Evolutionary conservation across 2,329 filamentous ascomycete species (phyloP), one percentile per base, ranked within the genome.

Genomic region (Arthrobotrys sinensis): DNA sequence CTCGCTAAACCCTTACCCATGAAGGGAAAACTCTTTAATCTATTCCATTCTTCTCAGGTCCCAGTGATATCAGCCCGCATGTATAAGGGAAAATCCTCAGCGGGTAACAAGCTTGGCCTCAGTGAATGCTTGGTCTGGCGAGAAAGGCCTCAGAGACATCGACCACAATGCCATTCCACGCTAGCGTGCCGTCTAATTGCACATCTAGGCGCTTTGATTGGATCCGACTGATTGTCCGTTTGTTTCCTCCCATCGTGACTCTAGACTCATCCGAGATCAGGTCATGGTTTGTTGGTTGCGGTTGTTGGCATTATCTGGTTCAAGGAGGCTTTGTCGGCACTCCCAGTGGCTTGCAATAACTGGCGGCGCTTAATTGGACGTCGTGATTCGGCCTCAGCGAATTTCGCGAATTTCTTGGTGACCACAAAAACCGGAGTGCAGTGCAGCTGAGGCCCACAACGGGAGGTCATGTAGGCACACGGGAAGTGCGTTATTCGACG

Each of bases 51-150:
- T 68, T 67, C 63, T 52, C 70, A 57, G 55, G 55, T 60, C 55
- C 55, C 55, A 75, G 70, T 68, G 70, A 75, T 75, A 75, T 75
- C 70, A 75, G 60, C 63, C 63, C 52, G 52, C 70, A 57, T 48
- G 52, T 62, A 60, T 68, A 55, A 46, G 38, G 45, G 36, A 43
- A 34, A 50, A 40, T 60, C 48, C 60, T 63, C 70, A 67, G 53
- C 52, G 70, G 69, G 69, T 73, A 73, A 50, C 21, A 55, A 46
- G 21, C 69, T 73, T 73, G 69, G 69, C 69, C 28, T 19, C 19
- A 34, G 45, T 19, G 48, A 46, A 34, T 57, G 28, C 43, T 64
- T 19, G 32, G 11, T 43, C 34, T 60, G 50, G 28, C 32, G 34
- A 21, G 46, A 71, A 28, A 16, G 38, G 21, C 12, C 19, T 48